Conservation (phyloP, 106 monocot genomes). For the Dendrobium chrysotoxum region DNA sequence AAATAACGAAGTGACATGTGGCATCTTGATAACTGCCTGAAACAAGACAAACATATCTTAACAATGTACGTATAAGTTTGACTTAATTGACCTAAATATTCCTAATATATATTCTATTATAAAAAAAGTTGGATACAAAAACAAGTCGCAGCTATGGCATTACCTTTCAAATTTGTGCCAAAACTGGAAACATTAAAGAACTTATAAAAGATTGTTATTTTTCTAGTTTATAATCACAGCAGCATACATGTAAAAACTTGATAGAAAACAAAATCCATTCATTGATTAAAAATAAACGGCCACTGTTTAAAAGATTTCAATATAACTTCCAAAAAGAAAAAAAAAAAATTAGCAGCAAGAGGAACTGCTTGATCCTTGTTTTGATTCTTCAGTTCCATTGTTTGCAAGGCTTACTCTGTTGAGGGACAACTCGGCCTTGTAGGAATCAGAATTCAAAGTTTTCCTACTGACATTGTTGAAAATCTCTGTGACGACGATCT, state of each 20-base stretch:
- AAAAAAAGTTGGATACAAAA: too few relatives aligned
- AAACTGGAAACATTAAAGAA: too few relatives aligned
- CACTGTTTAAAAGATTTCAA: too few relatives aligned
- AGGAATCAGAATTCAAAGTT: constrained; percentile 35
- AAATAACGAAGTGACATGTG: too few relatives aligned
- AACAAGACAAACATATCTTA: too few relatives aligned
- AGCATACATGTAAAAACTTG: not conserved
- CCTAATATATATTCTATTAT: too few relatives aligned
- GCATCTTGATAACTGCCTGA: too few relatives aligned
- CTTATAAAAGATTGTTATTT: not conserved
- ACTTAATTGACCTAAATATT: too few relatives aligned
- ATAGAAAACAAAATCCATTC: not conserved
- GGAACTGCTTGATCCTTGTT: constrained; percentile 10
- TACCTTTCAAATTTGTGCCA: too few relatives aligned
- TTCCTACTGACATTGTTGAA: constrained; percentile 23
- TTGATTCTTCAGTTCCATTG: constrained; percentile 2
- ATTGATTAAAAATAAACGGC: not conserved
- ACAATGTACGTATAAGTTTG: too few relatives aligned
- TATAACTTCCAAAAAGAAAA: too few relatives aligned
- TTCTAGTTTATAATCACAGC: not conserved
- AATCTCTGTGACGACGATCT: constrained; percentile 32
- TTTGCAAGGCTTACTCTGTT: constrained; percentile 20
- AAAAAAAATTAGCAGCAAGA: constrained; percentile 16
- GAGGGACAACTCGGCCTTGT: constrained; percentile 22
- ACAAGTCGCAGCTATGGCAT: too few relatives aligned